Evolutionary conservation across 2,329 filamentous ascomycete genomes (phyloP).

Genomic region (Apiospora phragmitis): DNA sequence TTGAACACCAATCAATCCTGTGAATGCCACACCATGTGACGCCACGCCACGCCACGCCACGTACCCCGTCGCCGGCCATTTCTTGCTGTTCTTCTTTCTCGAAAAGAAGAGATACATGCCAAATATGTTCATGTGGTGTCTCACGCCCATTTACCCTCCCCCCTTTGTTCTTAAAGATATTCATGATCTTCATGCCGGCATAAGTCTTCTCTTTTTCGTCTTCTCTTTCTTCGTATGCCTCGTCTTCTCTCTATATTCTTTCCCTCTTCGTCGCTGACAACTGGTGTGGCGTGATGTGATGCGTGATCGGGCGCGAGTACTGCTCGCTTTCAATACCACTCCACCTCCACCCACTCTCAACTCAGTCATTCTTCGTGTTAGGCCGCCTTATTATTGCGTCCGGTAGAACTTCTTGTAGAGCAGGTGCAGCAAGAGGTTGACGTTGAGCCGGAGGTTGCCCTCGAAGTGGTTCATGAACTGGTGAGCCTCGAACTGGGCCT

Average conservation of each 20-base stretch:
- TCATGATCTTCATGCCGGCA: neutral
- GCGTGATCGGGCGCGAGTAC: neutral
- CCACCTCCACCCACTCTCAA: neutral
- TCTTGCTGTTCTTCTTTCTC: neutral
- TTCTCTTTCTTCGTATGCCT: neutral
- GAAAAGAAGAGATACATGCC: neutral
- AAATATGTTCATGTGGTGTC: neutral
- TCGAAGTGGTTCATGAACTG: conserved; percentile 97
- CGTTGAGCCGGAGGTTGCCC: conserved; percentile 81
- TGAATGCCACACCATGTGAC: neutral
- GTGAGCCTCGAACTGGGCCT: conserved; percentile 95
- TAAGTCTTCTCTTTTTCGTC: neutral
- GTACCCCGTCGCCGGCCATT: neutral
- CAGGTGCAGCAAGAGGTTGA: conserved; percentile 94
- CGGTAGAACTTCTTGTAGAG: conserved; percentile 99
- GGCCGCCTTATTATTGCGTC: conserved; percentile 51
- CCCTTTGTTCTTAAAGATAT: neutral
- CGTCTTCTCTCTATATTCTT: neutral
- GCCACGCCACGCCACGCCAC: neutral
- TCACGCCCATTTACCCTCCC: neutral
- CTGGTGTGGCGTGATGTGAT: neutral
- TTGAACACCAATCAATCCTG: neutral
- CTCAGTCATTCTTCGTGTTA: neutral
- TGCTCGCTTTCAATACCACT: neutral
- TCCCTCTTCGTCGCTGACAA: neutral